These are phyloP conservation scores for Epichloe sibirici DNA, from an alignment of 2,329 filamentous ascomycete species.

Conservation along the genomic window DNA sequence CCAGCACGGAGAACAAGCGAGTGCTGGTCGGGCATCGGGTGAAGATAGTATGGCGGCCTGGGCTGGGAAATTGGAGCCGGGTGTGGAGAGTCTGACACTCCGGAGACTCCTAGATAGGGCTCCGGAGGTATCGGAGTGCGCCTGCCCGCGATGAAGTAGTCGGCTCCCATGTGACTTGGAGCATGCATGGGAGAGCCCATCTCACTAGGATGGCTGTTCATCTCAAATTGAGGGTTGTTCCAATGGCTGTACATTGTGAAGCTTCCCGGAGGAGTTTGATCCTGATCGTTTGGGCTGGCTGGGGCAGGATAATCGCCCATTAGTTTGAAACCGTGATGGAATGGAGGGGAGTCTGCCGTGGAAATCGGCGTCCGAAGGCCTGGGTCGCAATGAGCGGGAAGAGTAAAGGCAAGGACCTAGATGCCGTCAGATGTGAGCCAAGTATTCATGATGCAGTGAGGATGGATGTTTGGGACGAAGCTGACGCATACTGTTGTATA, in stretches of 20 bases:
- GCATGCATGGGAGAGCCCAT: slow-evolving; percentile 33
- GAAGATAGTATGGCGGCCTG: slow-evolving; percentile 17
- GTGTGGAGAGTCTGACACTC: slow-evolving; percentile 22
- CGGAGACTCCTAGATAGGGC: slow-evolving; percentile 24
- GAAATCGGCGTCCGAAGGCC: slow-evolving; percentile 41
- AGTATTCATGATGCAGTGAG: neutral
- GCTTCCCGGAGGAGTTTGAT: slow-evolving; percentile 35
- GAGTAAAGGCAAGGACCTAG: slow-evolving; percentile 20
- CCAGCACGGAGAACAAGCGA: slow-evolving; percentile 14
- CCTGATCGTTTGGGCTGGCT: slow-evolving; percentile 25
- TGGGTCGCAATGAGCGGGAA: slow-evolving; percentile 27
- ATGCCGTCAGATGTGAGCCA: neutral
- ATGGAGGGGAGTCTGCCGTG: slow-evolving; percentile 32
- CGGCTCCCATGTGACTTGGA: slow-evolving; percentile 21
- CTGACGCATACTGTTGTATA: slow-evolving; percentile 22
- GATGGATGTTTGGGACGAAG: neutral
- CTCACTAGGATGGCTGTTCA: slow-evolving; percentile 29
- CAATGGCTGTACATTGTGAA: slow-evolving; percentile 33
- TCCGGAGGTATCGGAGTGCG: slow-evolving; percentile 25
- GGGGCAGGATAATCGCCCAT: slow-evolving; percentile 28
- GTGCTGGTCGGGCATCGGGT: slow-evolving; percentile 15
- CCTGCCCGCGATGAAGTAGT: slow-evolving; percentile 29
- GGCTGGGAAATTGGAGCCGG: slow-evolving; percentile 13
- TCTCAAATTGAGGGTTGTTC: slow-evolving; percentile 25
- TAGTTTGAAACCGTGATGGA: slow-evolving; percentile 31